Evolutionary conservation across 1,284 basidiomycete species (phyloP), one percentile per base, ranked within the genome.

Genomic region (Fomes fomentarius): DNA sequence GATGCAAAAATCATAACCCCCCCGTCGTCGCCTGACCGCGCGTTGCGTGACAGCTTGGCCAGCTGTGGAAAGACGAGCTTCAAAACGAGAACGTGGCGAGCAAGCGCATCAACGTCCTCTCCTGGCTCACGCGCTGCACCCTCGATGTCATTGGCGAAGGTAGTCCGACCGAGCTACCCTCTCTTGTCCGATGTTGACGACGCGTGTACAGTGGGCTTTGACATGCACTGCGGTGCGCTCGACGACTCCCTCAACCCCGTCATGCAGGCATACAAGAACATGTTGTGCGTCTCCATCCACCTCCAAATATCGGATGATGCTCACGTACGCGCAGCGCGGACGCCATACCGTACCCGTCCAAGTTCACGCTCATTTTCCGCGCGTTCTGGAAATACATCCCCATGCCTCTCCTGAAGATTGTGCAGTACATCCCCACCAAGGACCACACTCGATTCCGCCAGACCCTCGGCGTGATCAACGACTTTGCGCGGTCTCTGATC

Each of bases 111-210:
- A 77, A 81, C 50, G 70, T 80, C 4, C 60, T 69, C 33, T 48
- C 64, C 2, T 79, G 73, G 70, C 69, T 82, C 14, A 71, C 70
- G 2, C 71, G 75, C 28, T 70, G 73, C 25, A 80, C 79, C 1
- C 64, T 82, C 22, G 80, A 82, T 53, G 68, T 80, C 9, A 80
- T 83, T 45, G 78, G 79, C n/a, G 64, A 66, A 53, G 63, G 68
- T 67, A 34, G 11, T 50, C 39, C 12, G 3, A 8, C n/a, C n/a
- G 1, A 14, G n/a, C 14, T 3, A 2, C 9, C 1, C 6, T 28
- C 12, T 26, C 14, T 8, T 1, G 14, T n/a, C 26, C 17, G 19
- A 61, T 63, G 1, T 76, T 75, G 51, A 30, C 4, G 3, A 15
- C 10, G 22, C n/a, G 8, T 17, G 12, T 25, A 22, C 45, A 64